Base-by-base conservation (phyloP, 2,329 filamentous ascomycete species). In the Neoascochyta sp. region DNA sequence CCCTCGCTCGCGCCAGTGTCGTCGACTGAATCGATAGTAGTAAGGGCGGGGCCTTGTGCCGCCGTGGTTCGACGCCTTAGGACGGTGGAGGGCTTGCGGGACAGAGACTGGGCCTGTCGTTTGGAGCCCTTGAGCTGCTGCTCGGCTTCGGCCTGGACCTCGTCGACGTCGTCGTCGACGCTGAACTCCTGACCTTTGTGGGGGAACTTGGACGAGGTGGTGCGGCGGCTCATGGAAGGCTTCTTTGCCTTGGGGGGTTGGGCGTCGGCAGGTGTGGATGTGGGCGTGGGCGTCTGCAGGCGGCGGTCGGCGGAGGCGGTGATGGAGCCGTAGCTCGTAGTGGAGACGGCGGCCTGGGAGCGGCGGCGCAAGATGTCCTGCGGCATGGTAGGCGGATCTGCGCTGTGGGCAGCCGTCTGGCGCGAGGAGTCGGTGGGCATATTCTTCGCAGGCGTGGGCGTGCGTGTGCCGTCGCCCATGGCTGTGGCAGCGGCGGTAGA, bases 131-230 rank as follows among this genome's bases (percentile, higher is more conserved):
- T 39, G 12, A 29, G 19, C 26, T 41, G 39, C 22, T 52, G 45
- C 41, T 51, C 50, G 24, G 53, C 43, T 41, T 49, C 51, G 33
- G 43, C 59, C 65, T 40, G 54, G 12, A 95, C 79, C 62, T 95
- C 90, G 43, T 79, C 74, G 14, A 80, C 71, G 54, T 87, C 88
- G 60, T 96, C 90, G 57, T 96, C 89, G 26, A 86, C 86, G 0
- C 89, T 95, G 65, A 94, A 96, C 38, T 90, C 74, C 41, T 85
- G 84, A 16, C 89, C 86, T 31, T 86, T 82, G 57, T 90, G 79
- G 3, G 87, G 88, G 22, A 79, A 79, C 51, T 78, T 73, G 29
- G 68, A 85, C 14, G 86, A 87, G 2, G 86, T 90, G 35, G 81
- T 73, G 39, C 87, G 81, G 47, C 86, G 81, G 35, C 76, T 62